Base-by-base conservation (phyloP, 768 basidiomycete species). In the Hygrophoropsis aurantiaca region DNA sequence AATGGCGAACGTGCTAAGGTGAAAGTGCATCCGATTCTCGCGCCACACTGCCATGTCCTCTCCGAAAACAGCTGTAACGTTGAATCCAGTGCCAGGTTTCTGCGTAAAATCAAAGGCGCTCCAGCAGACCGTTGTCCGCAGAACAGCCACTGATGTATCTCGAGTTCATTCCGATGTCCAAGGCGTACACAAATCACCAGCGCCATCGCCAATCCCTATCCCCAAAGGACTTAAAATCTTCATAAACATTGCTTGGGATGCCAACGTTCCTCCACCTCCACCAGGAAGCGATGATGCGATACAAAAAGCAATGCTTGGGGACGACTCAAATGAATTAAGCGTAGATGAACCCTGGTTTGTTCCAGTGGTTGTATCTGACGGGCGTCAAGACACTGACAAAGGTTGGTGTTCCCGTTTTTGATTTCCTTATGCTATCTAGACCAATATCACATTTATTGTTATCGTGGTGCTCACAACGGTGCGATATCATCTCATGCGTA, bases 241-340 rank as follows among this genome's bases (percentile, higher is more conserved):
- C 60, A 66, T 89, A 24, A 91, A 91, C 56, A 68, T 91, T 11
- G 79, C 82, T 15, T 90, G 81, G 78, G 86, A 87, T 47, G 16
- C 66, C 9, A 76, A 81, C 49, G 78, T 90, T 0, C 88, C 88
- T 3, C 74, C 82, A 0, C 87, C 88, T 0, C 84, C 85, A 10
- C 67, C 75, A n/a, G 79, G 71, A 1, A 75, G 65, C 51, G 80
- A 85, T 51, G 78, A 81, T 11, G 74, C 61, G 7, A 78, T 87
- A 25, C 77, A 74, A n/a, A 68, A 68, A 18, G 84, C 84, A 5
- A 78, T 87, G 70, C 61, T 64, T 24, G 79, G 77, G 21, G 71
- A 78, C 38, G 72, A 75, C 42, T 42, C 66, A 2, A 73, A 75
- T 49, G 63, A 72, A 5, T 57, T 48, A 16, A 69, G 69, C 40